phyloP scores from a whole-genome alignment of 2,329 filamentous ascomycete genomes.

The Pseudopyricularia javanii region DNA sequence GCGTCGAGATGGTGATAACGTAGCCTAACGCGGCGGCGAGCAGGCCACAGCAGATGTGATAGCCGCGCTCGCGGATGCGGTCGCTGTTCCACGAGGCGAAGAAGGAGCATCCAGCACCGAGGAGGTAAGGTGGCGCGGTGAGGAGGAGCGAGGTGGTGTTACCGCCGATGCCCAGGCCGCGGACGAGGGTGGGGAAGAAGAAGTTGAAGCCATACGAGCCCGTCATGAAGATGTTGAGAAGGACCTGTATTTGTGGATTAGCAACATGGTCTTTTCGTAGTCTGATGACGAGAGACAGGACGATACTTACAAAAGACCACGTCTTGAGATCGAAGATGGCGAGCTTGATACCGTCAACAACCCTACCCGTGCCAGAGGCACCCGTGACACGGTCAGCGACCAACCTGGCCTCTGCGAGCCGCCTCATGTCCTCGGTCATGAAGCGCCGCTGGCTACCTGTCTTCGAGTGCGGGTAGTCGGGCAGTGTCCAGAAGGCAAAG shows the following conservation, averaged over 20 bases:
- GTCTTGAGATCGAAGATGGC: background rate
- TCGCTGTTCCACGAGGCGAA: conserved; percentile 4
- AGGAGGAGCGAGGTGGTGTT: background rate
- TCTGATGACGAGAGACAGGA: too few relatives aligned
- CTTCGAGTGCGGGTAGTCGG: background rate
- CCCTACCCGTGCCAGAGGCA: background rate
- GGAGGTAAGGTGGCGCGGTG: background rate
- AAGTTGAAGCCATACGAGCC: conserved; percentile 1
- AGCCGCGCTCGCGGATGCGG: background rate
- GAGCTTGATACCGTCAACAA: background rate
- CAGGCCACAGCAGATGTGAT: background rate
- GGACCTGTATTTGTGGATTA: background rate
- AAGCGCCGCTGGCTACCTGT: background rate
- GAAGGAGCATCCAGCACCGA: background rate
- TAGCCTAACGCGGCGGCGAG: background rate
- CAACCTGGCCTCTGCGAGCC: background rate
- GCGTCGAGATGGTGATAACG: background rate
- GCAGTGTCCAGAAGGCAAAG: background rate
- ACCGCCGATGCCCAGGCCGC: background rate
- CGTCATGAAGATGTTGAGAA: conserved; percentile 1
- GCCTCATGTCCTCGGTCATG: background rate
- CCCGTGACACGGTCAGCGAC: background rate
- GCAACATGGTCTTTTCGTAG: too few relatives aligned
- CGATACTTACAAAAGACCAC: background rate
- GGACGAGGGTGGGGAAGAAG: background rate